phyloP scores from a whole-genome alignment of 2,329 filamentous ascomycete genomes.

The Xenoacremonium recifei region DNA sequence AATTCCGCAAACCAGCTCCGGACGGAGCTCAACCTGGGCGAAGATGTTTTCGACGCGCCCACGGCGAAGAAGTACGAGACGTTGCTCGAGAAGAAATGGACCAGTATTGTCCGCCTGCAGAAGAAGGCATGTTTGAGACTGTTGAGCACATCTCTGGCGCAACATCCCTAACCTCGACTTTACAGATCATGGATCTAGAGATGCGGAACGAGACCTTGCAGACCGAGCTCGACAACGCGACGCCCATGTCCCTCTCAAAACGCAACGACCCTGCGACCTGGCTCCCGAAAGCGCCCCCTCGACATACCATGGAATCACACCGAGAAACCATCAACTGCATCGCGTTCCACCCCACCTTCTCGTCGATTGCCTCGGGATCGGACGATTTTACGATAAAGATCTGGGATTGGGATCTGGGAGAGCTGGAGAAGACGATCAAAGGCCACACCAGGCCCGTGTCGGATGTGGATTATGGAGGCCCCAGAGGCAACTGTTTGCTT shows the following conservation, averaged over 20 bases:
- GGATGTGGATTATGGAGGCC: slow-evolving; percentile 88
- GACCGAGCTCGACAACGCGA: slow-evolving; percentile 79
- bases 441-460: slow-evolving; percentile 87
- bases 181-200: slow-evolving; percentile 89
- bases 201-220: slow-evolving; percentile 71
- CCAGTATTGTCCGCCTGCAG: slow-evolving; percentile 87
- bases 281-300: slow-evolving; percentile 80
- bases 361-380: slow-evolving; percentile 83
- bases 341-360: slow-evolving; percentile 90
- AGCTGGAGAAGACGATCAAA: slow-evolving; percentile 86
- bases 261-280: slow-evolving; percentile 82
- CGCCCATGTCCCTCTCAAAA: slow-evolving; percentile 70
- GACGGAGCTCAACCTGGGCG: slow-evolving; percentile 71
- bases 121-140: slow-evolving; percentile 92
- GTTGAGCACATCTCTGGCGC: slow-evolving; percentile 4
- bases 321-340: slow-evolving; percentile 79
- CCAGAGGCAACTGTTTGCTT: slow-evolving; percentile 53
- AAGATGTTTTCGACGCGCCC: slow-evolving; percentile 69
- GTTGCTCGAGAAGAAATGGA: slow-evolving; percentile 97
- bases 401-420: slow-evolving; percentile 94
- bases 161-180: slow-evolving; percentile 1
- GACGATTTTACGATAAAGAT: slow-evolving; percentile 95
- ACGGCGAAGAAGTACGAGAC: slow-evolving; percentile 94
- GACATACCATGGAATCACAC: slow-evolving; percentile 82
- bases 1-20: slow-evolving; percentile 70